phyloP scores from a whole-genome alignment of 2,329 filamentous ascomycete genomes.

The Trichoderma arundinaceum region DNA sequence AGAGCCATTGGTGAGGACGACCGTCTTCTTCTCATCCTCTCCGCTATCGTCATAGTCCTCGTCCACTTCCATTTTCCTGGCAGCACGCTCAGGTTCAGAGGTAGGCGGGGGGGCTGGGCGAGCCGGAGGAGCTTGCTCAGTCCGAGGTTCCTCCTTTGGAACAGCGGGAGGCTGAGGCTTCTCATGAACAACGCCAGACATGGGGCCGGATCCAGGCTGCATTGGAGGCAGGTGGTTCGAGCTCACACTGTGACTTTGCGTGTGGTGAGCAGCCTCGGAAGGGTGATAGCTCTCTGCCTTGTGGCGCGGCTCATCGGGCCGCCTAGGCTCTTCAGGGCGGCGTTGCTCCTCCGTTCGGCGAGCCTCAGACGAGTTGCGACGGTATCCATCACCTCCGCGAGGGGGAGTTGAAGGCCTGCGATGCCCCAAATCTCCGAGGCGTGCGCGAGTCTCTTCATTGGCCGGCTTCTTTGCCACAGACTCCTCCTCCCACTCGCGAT shows the following conservation, averaged over 20 bases:
- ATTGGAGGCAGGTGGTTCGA: slow-evolving; percentile 65
- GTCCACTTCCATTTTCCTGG: slow-evolving; percentile 94
- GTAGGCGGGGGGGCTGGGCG: slow-evolving; percentile 57
- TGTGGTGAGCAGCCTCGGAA: slow-evolving; percentile 87
- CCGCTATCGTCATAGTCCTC: slow-evolving; percentile 96
- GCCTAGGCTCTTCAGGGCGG: slow-evolving; percentile 61
- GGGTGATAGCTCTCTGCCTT: slow-evolving; percentile 84
- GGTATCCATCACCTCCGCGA: slow-evolving; percentile 62
- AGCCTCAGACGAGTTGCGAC: slow-evolving; percentile 77
- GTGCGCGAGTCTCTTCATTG: slow-evolving; percentile 84
- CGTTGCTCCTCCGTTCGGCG: slow-evolving; percentile 69
- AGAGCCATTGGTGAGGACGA: slow-evolving; percentile 50
- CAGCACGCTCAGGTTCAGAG: slow-evolving; percentile 80
- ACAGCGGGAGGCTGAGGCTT: slow-evolving; percentile 43
- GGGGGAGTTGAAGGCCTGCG: slow-evolving; percentile 79
- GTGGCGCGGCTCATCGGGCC: slow-evolving; percentile 68
- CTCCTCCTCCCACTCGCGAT: slow-evolving; percentile 92
- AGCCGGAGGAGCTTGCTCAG: slow-evolving; percentile 47
- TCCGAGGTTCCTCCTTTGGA: slow-evolving; percentile 65
- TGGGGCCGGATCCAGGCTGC: slow-evolving; percentile 63
- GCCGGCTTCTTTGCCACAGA: slow-evolving; percentile 80
- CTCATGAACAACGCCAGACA: slow-evolving; percentile 60
- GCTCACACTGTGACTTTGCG: slow-evolving; percentile 59
- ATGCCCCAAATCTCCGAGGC: slow-evolving; percentile 81
- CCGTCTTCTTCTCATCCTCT: slow-evolving; percentile 77